Conservation (phyloP, 306 rosid species). For the Prunus dulcis region DNA sequence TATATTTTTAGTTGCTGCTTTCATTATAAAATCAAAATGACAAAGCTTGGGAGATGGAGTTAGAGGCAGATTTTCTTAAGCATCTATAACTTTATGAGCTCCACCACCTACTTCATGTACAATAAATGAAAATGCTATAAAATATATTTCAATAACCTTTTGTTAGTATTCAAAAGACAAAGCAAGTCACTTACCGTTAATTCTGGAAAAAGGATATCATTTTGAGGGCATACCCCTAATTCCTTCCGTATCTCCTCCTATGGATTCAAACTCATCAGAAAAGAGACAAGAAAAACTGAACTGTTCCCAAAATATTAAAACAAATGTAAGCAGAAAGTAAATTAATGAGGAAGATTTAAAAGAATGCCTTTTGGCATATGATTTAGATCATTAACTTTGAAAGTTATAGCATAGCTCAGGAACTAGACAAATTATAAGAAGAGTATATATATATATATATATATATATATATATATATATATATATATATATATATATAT, state of each 20-base stretch:
- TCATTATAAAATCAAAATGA: background rate
- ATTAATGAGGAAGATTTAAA: background rate
- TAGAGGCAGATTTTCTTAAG: background rate
- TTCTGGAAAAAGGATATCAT: constrained; percentile 90
- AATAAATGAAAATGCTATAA: background rate
- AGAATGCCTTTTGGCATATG: background rate
- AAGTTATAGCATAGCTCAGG: background rate
- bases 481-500: background rate
- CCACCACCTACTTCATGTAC: background rate
- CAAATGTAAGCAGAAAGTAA: background rate
- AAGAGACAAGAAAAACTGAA: constrained; percentile 1
- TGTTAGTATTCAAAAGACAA: background rate
- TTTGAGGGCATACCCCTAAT: constrained; percentile 95
- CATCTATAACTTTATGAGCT: background rate
- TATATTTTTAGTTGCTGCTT: background rate
- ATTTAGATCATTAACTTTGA: background rate
- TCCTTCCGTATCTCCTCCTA: constrained; percentile 95
- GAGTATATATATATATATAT: background rate
- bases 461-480: background rate
- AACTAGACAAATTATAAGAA: too few species aligned
- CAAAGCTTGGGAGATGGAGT: background rate
- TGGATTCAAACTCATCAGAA: constrained; percentile 19
- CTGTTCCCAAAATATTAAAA: background rate
- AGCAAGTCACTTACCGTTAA: constrained; percentile 62
- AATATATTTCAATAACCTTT: background rate